Conservation (phyloP, 2,329 filamentous ascomycete genomes). For the Chaetomium sp. region DNA sequence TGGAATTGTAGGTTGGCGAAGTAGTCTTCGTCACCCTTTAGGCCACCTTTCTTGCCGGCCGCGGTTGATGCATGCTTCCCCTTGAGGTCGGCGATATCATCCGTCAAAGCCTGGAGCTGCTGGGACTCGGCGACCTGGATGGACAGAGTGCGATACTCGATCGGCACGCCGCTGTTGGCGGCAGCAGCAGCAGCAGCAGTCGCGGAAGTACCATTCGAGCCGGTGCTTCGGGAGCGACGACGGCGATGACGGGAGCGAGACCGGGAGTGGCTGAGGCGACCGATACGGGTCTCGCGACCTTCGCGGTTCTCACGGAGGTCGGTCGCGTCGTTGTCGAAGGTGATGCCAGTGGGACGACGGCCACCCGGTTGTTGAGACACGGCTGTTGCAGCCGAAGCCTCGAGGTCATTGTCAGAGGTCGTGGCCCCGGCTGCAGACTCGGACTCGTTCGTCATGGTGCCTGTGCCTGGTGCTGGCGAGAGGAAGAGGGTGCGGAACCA, state of each 20-base stretch:
- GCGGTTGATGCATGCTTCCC: not conserved
- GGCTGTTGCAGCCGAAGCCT: not conserved
- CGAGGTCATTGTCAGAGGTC: not conserved
- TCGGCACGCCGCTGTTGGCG: slow-evolving; percentile 2
- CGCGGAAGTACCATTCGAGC: not conserved
- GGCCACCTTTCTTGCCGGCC: too few relatives aligned
- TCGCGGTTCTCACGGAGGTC: not conserved
- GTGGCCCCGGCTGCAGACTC: not conserved
- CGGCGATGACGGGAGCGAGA: not conserved
- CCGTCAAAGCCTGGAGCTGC: not conserved
- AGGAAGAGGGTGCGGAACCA: not conserved
- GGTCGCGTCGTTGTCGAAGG: not conserved
- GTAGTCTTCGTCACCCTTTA: slow-evolving; percentile 2
- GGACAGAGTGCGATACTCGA: slow-evolving; percentile 6
- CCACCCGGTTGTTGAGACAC: too few relatives aligned
- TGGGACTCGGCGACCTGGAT: slow-evolving; percentile 4
- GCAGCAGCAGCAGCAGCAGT: not conserved
- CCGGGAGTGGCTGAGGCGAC: slow-evolving; percentile 1
- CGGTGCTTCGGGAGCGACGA: not conserved
- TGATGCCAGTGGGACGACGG: not conserved
- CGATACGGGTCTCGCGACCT: not conserved
- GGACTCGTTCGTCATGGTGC: not conserved
- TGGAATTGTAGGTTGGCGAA: slow-evolving; percentile 7
- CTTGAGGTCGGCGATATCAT: not conserved
- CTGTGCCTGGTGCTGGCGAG: not conserved